Conservation (phyloP, 345 rosid genomes). For the Excoecaria cochinchinensis region DNA sequence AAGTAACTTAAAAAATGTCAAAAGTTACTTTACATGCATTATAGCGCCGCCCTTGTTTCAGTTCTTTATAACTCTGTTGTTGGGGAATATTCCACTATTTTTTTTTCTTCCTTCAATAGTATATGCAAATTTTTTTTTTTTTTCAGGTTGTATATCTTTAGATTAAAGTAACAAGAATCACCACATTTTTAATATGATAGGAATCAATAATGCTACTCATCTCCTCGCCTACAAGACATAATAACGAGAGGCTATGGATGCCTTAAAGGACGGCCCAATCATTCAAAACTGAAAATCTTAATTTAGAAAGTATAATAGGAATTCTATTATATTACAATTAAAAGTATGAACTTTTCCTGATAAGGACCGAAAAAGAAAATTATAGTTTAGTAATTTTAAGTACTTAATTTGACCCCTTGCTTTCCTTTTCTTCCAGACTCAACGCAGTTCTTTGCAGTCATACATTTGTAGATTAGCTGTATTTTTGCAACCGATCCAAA, state of each 20-base stretch:
- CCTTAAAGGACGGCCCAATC: too few species aligned
- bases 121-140: background rate
- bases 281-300: background rate
- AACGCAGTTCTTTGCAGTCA: too few species aligned
- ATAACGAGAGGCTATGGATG: too few species aligned
- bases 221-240: too few species aligned
- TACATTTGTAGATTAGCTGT: too few species aligned
- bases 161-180: background rate
- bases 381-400: background rate
- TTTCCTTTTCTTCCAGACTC: too few species aligned
- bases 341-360: background rate
- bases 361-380: background rate
- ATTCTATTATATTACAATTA: background rate
- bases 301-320: background rate
- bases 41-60: background rate
- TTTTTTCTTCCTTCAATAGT: background rate
- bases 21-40: background rate
- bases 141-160: background rate
- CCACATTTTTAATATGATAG: too few species aligned
- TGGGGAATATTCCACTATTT: background rate
- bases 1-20: background rate
- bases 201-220: too few species aligned
- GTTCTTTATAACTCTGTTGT: background rate
- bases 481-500: too few species aligned
- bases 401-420: too few species aligned